Evolutionary conservation across 768 basidiomycete genomes (phyloP).

Genomic region (Russula sp.): DNA sequence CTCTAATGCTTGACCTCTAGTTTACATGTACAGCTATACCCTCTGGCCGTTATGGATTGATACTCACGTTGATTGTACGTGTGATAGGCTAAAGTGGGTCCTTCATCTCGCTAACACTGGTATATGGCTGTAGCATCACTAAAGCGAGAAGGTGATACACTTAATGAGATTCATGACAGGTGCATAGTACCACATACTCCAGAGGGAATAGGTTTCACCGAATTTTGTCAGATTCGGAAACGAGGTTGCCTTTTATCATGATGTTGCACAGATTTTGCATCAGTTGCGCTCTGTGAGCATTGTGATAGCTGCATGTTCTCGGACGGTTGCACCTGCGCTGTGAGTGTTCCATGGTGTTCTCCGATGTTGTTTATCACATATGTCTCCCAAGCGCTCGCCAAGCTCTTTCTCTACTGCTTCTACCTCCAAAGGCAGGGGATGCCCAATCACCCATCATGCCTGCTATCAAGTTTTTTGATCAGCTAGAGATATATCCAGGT

Average conservation of each 20-base stretch:
- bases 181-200: constrained; percentile 19
- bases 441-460: constrained; percentile 30
- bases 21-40: constrained; percentile 51
- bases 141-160: constrained; percentile 36
- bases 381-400: constrained; percentile 52
- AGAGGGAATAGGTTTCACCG: neutral
- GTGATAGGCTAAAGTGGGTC: neutral
- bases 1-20: neutral
- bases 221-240: constrained; percentile 39
- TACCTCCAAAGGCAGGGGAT: constrained; percentile 36
- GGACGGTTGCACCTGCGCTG: constrained; percentile 64
- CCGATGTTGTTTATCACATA: neutral
- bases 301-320: constrained; percentile 63
- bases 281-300: constrained; percentile 42
- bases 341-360: constrained; percentile 30
- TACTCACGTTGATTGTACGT: constrained; percentile 54
- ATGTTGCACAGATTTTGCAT: constrained; percentile 69
- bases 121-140: constrained; percentile 41
- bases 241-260: constrained; percentile 61
- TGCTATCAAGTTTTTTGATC: constrained; percentile 59
- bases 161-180: constrained; percentile 49
- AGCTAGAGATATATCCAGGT: constrained; percentile 72
- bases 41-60: constrained; percentile 88
- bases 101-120: neutral
- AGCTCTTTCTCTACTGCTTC: constrained; percentile 56